A percentile compares a stretch with the other conserved stretches of the same genome.
These are phyloP conservation scores for Cytospora piceae DNA, from an alignment of 2,329 filamentous ascomycete genomes.

Conservation along the genomic window DNA sequence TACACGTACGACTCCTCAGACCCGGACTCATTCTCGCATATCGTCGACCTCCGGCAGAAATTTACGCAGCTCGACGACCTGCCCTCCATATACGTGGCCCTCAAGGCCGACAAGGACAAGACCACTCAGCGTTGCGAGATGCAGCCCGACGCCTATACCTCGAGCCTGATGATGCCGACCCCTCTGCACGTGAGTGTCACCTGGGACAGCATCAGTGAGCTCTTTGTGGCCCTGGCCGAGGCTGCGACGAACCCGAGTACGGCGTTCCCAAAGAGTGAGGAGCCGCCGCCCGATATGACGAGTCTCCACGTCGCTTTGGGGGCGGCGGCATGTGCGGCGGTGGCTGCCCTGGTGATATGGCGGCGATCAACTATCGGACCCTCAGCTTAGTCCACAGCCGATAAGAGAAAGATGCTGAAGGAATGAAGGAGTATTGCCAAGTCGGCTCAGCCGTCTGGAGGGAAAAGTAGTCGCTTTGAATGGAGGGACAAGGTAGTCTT, in stretches of 20 bases:
- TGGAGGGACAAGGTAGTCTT: neutral
- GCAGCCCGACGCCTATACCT: constrained; percentile 91
- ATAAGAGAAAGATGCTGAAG: too few relatives aligned
- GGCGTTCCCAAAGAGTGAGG: constrained; percentile 87
- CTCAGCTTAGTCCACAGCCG: neutral
- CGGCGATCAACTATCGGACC: constrained; percentile 50
- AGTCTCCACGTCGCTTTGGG: constrained; percentile 84
- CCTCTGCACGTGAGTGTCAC: constrained; percentile 93
- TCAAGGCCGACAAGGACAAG: constrained; percentile 95
- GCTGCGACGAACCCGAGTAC: constrained; percentile 87
- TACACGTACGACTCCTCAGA: constrained; percentile 98
- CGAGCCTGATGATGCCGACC: constrained; percentile 81
- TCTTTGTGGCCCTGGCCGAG: constrained; percentile 91
- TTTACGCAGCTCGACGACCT: constrained; percentile 86
- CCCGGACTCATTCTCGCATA: constrained; percentile 92
- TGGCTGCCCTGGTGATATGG: constrained; percentile 70
- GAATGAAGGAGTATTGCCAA: neutral
- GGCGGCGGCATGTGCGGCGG: constrained; percentile 66
- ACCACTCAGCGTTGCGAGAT: constrained; percentile 91
- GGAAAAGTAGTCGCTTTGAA: neutral
- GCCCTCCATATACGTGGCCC: constrained; percentile 86
- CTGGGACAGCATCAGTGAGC: constrained; percentile 90
- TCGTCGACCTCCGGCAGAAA: constrained; percentile 77
- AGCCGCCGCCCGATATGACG: constrained; percentile 81
- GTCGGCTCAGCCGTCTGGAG: neutral